Evolutionary conservation across 2,329 filamentous ascomycete species (phyloP).

Genomic region (Madurella fahalii): DNA sequence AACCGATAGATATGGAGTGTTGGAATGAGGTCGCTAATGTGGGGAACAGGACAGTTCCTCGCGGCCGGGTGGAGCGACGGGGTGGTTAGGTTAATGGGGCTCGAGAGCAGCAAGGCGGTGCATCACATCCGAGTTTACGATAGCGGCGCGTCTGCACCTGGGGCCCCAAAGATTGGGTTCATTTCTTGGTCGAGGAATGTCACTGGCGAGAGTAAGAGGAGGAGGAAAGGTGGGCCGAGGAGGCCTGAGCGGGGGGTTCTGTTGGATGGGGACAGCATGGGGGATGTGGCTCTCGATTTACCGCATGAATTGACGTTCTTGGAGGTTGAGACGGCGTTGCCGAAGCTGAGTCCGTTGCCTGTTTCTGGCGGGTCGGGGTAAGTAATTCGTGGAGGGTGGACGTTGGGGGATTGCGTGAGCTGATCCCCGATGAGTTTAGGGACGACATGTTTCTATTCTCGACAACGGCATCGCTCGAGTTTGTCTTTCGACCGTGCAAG

Average conservation of each 20-base stretch:
- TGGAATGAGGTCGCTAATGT: background rate
- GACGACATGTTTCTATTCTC: slow-evolving; percentile 62
- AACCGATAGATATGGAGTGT: background rate
- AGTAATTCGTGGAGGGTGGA: slow-evolving; percentile 30
- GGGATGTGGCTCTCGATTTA: slow-evolving; percentile 48
- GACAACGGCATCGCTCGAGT: slow-evolving; percentile 64
- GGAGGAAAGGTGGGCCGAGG: background rate
- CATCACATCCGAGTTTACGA: slow-evolving; percentile 61
- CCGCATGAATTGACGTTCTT: slow-evolving; percentile 69
- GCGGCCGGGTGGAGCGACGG: slow-evolving; percentile 83
- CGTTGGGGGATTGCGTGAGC: background rate
- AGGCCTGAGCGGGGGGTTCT: slow-evolving; percentile 27
- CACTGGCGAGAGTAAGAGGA: slow-evolving; percentile 23
- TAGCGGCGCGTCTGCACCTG: no score
- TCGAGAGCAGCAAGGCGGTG: slow-evolving; percentile 77
- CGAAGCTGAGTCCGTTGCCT: slow-evolving; percentile 70
- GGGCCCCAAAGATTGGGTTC: slow-evolving; percentile 39
- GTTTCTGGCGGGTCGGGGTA: slow-evolving; percentile 60
- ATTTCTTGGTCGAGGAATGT: slow-evolving; percentile 52
- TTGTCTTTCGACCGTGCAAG: slow-evolving; percentile 60
- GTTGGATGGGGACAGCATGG: slow-evolving; percentile 16
- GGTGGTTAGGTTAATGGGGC: slow-evolving; percentile 67
- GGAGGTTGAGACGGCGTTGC: slow-evolving; percentile 71
- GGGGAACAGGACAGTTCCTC: slow-evolving; percentile 61
- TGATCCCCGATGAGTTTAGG: slow-evolving; percentile 33